Base-by-base conservation (phyloP, 78 protist genomes). In the Dictyostelium discoideum region DNA sequence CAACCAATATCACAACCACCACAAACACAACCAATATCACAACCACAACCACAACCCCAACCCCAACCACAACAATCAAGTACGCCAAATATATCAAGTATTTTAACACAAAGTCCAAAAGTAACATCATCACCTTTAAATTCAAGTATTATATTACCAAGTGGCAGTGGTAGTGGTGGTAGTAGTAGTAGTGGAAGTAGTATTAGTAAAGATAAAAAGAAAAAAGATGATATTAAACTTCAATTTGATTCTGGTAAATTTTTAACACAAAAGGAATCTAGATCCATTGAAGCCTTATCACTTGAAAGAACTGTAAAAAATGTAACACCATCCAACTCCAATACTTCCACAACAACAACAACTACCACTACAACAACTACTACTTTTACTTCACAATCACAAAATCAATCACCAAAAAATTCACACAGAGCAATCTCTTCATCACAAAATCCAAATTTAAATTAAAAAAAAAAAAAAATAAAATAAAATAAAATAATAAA, bases 241-340 rank as follows among this genome's bases (percentile, higher is more conserved):
- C 88, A 82, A 42, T 90, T 90, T 72, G 95, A 90, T 82, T 50
- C 88, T 2, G 95, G 95, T 39, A 90, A 90, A 26, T 90, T 90
- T 50, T 29, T 67, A 48, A 50, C 65, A 10, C 83, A 32, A 48
- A 85, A 67, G 2, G 89, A 90, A 63, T 82, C 89, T 6, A n/a
- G 81, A 37, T 67, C 72, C 20, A 20, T 90, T 5, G 95, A 90
- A 40, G 95, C 95, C 6, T 65, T 90, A 22, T 80, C 95, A 44
- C 74, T 90, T 6, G 95, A 90, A 54, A 65, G 95, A 13, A 16
- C 37, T 40, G 40, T 54, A 54, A 60, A 20, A 22, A 37, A 39
- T 18, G 40, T 54, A 67, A 24, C 26, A 86, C 18, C 42, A 40
- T 20, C 77, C 39, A 73, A 73, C 3, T 13, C 29, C 22, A 29